phyloP scores from a whole-genome alignment of 2,329 filamentous ascomycete species.

The Lecanosticta acicola region DNA sequence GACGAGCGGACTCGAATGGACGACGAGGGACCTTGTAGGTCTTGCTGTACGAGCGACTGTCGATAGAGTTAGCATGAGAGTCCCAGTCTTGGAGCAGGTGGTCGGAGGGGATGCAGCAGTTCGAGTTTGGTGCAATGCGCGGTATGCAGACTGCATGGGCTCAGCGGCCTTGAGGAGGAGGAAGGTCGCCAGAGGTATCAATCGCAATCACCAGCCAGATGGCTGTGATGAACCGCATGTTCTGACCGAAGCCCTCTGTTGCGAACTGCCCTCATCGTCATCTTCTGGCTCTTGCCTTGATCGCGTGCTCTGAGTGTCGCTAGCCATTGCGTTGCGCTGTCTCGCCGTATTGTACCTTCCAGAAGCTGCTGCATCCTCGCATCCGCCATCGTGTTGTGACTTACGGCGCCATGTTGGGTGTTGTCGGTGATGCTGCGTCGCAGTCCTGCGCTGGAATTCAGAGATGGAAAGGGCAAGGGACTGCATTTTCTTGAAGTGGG shows the following conservation, averaged over 20 bases:
- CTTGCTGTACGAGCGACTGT: slow-evolving; percentile 79
- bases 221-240: not conserved
- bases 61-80: slow-evolving; percentile 15
- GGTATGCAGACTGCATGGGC: not conserved
- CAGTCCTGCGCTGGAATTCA: not conserved
- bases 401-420: slow-evolving; percentile 24
- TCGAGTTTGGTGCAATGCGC: not conserved
- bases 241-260: not conserved
- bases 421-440: slow-evolving; percentile 14
- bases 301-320: slow-evolving; percentile 1
- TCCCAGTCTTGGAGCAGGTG: too few relatives aligned
- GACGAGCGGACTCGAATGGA: slow-evolving; percentile 99
- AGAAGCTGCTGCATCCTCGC: slow-evolving; percentile 7
- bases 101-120: slow-evolving; percentile 7
- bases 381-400: slow-evolving; percentile 9
- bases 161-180: not conserved
- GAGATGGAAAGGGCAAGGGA: not conserved
- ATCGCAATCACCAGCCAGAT: not conserved
- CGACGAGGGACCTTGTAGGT: slow-evolving; percentile 98
- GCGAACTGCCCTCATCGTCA: not conserved
- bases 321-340: slow-evolving; percentile 4
- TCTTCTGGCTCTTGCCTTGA: not conserved
- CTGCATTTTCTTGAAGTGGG: not conserved
- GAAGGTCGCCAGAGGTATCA: not conserved
- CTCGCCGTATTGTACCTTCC: not conserved